Evolutionary conservation across 2,329 filamentous ascomycete species (phyloP).

Genomic region (Chaetomium olivaceum): DNA sequence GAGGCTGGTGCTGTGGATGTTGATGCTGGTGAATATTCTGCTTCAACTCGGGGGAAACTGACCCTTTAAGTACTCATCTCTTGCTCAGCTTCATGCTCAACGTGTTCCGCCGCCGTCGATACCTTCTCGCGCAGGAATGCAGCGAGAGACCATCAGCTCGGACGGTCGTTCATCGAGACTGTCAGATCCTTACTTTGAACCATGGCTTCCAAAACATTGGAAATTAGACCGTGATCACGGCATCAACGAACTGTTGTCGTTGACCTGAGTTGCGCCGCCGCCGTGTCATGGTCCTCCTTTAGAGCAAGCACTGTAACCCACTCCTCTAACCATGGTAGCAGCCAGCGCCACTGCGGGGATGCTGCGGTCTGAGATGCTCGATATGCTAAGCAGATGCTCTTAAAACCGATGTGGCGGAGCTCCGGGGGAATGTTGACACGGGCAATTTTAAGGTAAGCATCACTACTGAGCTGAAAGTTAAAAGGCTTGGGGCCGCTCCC

Average conservation of each 20-base stretch:
- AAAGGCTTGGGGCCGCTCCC: neutral
- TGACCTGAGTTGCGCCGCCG: neutral
- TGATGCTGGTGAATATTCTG: slow-evolving; percentile 1
- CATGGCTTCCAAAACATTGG: neutral
- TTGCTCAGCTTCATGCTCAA: neutral
- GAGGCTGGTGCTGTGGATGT: neutral
- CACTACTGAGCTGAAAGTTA: neutral
- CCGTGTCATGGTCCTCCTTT: neutral
- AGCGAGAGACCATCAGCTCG: neutral
- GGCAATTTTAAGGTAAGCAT: neutral
- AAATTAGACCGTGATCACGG: neutral
- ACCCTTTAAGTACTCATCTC: slow-evolving; percentile 9
- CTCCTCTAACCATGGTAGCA: neutral
- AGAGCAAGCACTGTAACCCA: neutral
- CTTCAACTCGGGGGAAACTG: neutral
- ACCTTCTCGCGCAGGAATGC: neutral
- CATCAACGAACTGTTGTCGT: neutral
- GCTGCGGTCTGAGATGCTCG: neutral
- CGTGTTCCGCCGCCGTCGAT: neutral
- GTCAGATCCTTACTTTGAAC: neutral
- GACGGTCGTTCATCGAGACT: neutral
- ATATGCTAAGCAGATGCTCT: neutral
- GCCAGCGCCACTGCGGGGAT: neutral
- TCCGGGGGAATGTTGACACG: neutral
- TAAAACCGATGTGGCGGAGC: neutral